phyloP scores from a whole-genome alignment of 2,329 filamentous ascomycete species.

The Trichophyton verrucosum region DNA sequence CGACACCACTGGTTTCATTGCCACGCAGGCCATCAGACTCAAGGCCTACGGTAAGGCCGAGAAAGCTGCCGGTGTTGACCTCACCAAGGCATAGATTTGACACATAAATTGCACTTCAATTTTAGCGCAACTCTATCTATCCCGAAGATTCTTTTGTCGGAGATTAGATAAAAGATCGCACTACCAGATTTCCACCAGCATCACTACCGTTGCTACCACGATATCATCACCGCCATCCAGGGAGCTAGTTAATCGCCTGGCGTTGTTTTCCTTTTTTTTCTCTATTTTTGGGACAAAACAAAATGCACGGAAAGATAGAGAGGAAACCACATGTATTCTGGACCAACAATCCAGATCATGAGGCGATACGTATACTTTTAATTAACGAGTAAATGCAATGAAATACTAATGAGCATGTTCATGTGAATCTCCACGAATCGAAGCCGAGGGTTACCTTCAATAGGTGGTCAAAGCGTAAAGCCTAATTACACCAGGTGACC shows the following conservation, averaged over 20 bases:
- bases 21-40: conserved; percentile 20
- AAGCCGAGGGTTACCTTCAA: not conserved
- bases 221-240: not conserved
- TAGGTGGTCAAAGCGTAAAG: not conserved
- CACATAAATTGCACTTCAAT: not conserved
- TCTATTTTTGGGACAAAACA: not conserved
- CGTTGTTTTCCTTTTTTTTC: not conserved
- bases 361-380: not conserved
- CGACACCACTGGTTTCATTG: conserved; percentile 49
- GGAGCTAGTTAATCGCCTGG: not conserved
- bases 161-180: not conserved
- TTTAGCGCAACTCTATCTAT: not conserved
- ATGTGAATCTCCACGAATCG: not conserved
- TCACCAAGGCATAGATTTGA: conserved; percentile 10
- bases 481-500: not conserved
- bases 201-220: not conserved
- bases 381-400: not conserved
- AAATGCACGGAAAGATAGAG: not conserved
- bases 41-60: conserved; percentile 14
- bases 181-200: not conserved
- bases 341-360: not conserved
- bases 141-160: not conserved
- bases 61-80: conserved; percentile 11
- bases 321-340: not conserved
- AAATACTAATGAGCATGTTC: not conserved